phyloP scores from a whole-genome alignment of 75 land plant species.

The Pinus taeda region DNA sequence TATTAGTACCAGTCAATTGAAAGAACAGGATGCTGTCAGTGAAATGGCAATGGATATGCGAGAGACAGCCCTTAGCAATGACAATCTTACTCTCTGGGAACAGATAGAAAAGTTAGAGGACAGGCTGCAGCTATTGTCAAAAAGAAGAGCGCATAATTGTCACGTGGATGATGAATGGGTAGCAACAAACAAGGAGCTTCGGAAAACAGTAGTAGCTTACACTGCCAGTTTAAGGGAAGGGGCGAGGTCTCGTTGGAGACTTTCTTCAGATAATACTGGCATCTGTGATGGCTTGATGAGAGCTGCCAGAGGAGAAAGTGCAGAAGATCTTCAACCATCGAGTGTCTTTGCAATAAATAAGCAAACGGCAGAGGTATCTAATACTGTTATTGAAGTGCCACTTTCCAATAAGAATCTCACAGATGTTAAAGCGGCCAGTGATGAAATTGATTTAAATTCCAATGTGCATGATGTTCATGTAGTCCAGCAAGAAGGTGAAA shows the following conservation, averaged over 20 bases:
- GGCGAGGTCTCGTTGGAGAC: slow-evolving; percentile 22
- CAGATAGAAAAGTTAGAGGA: slow-evolving; percentile 40
- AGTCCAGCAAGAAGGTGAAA: slow-evolving; percentile 26
- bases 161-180: slow-evolving; percentile 20
- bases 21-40: neutral
- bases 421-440: neutral
- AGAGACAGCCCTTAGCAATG: slow-evolving; percentile 40
- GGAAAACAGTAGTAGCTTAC: slow-evolving; percentile 37
- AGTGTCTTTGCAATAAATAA: slow-evolving; percentile 7
- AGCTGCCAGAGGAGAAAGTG: slow-evolving; percentile 15
- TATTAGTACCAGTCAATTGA: neutral
- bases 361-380: slow-evolving; percentile 17
- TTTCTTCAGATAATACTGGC: slow-evolving; percentile 26
- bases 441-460: neutral
- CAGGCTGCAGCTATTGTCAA: slow-evolving; percentile 38
- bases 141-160: slow-evolving; percentile 19
- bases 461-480: slow-evolving; percentile 14
- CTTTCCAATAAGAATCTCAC: slow-evolving; percentile 14
- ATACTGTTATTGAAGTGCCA: slow-evolving; percentile 5
- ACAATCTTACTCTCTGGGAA: slow-evolving; percentile 22
- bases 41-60: slow-evolving; percentile 8
- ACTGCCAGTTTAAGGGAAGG: slow-evolving; percentile 20
- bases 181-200: slow-evolving; percentile 19
- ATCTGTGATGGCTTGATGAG: slow-evolving; percentile 10
- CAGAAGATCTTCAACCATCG: slow-evolving; percentile 13